Conservation (phyloP, 2,329 filamentous ascomycete species). For the Drechslerella stenobrocha region DNA sequence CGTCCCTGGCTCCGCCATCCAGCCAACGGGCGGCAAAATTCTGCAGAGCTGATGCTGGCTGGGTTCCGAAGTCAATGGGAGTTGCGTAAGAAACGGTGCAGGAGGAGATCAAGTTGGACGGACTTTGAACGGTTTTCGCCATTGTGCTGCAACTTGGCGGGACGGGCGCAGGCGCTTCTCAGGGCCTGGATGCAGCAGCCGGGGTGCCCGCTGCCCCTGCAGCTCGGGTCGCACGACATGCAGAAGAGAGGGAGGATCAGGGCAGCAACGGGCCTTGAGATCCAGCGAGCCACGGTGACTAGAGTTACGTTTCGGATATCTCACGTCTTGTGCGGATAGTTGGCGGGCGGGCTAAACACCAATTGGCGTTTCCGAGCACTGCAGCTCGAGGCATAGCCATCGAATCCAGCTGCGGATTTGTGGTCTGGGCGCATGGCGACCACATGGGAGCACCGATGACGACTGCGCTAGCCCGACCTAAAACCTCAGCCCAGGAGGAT, state of each 20-base stretch:
- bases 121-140: not conserved
- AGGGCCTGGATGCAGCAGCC: conserved; percentile 3
- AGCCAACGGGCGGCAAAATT: conserved; percentile 49
- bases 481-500: not conserved
- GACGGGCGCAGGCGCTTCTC: conserved; percentile 23
- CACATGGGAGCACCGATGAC: conserved; percentile 1
- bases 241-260: not conserved
- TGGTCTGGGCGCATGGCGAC: conserved; percentile 4
- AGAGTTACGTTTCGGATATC: conserved; percentile 36
- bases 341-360: not conserved
- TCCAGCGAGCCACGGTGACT: conserved; percentile 4
- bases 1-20: not conserved
- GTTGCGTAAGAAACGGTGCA: conserved; percentile 45
- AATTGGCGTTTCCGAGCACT: not conserved
- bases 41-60: conserved; percentile 48
- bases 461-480: not conserved
- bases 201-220: conserved; percentile 25
- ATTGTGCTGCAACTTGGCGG: conserved; percentile 5
- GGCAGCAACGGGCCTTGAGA: not conserved
- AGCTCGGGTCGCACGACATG: conserved; percentile 46
- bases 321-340: conserved; percentile 1
- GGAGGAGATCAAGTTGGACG: not conserved
- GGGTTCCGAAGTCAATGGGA: conserved; percentile 52
- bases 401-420: not conserved
- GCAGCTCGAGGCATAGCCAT: not conserved